phyloP scores from a whole-genome alignment of 2,329 filamentous ascomycete genomes.

The Pestalotiopsis sp. region DNA sequence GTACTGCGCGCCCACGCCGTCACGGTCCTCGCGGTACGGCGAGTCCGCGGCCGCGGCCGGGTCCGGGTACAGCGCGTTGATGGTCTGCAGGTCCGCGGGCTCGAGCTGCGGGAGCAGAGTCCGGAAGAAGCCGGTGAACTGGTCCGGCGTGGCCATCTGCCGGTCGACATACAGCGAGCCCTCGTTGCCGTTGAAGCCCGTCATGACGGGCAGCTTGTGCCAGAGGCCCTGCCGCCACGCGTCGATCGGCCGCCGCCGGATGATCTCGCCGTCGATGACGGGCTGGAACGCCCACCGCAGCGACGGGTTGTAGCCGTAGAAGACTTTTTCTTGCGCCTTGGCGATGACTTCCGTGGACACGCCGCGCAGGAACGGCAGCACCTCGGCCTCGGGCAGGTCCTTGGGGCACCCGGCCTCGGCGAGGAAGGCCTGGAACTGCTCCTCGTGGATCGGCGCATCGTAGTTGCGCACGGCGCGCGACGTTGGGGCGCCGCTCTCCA shows the following conservation, averaged over 20 bases:
- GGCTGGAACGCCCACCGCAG: conserved; percentile 57
- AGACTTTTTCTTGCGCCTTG: conserved; percentile 36
- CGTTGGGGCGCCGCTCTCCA: conserved; percentile 43
- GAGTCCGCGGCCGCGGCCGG: conserved; percentile 33
- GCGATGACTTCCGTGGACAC: conserved; percentile 33
- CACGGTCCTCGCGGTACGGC: conserved; percentile 40
- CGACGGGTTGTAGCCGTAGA: conserved; percentile 35
- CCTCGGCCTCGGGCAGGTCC: conserved; percentile 41
- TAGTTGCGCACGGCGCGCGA: conserved; percentile 40
- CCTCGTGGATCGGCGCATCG: conserved; percentile 51
- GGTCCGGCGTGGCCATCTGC: conserved; percentile 31
- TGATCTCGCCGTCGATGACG: conserved; percentile 43
- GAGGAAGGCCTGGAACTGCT: conserved; percentile 50
- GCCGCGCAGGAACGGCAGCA: conserved; percentile 48
- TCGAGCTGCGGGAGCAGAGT: conserved; percentile 40
- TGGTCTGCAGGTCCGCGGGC: conserved; percentile 34
- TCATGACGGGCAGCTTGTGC: conserved; percentile 41
- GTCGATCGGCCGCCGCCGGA: conserved; percentile 28
- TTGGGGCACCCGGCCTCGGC: conserved; percentile 47
- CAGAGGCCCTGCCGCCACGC: conserved; percentile 27
- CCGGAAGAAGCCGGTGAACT: conserved; percentile 42
- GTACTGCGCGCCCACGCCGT: conserved; percentile 50
- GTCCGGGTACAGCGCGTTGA: conserved; percentile 44
- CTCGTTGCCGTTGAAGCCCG: conserved; percentile 46
- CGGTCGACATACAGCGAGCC: conserved; percentile 45